A percentile compares a stretch with the other conserved stretches of the same genome.
Evolutionary conservation across 164 flowering plant species (phyloP).

Genomic region (Saururus chinensis): DNA sequence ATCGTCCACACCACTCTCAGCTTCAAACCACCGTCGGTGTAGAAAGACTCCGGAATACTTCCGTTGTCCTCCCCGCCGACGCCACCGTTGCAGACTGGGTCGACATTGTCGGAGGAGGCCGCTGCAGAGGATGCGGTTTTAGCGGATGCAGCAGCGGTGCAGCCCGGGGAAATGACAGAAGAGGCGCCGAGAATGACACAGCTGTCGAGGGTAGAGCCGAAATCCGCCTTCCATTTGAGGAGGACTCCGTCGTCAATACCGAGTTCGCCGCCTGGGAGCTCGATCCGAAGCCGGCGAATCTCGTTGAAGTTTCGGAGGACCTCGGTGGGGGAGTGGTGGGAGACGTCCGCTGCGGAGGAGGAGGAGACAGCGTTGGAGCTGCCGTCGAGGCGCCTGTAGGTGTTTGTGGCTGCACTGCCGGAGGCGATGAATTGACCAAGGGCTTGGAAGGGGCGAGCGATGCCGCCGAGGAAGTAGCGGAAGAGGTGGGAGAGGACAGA

Average conservation of each 20-base stretch:
- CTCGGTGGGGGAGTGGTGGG: slow-evolving; percentile 90
- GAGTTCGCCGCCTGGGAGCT: slow-evolving; percentile 78
- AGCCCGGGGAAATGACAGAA: too few relatives aligned
- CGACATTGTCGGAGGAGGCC: neutral
- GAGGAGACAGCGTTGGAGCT: neutral
- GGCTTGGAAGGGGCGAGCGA: slow-evolving; percentile 66
- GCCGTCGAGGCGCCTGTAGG: too few relatives aligned
- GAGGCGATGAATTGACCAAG: slow-evolving; percentile 48
- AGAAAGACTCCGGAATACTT: slow-evolving; percentile 83
- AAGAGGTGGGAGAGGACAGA: slow-evolving; percentile 23
- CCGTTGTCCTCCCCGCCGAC: slow-evolving; percentile 53
- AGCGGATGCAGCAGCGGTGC: too few relatives aligned
- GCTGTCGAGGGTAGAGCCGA: slow-evolving; percentile 77
- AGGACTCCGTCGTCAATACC: slow-evolving; percentile 87
- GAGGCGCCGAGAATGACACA: slow-evolving; percentile 87
- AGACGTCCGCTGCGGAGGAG: slow-evolving; percentile 28
- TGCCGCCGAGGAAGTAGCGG: slow-evolving; percentile 31
- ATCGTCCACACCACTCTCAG: slow-evolving; percentile 89
- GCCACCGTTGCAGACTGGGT: neutral
- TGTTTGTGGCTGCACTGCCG: too few relatives aligned
- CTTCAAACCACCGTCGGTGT: slow-evolving; percentile 83
- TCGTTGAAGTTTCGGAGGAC: slow-evolving; percentile 75
- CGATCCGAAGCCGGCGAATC: slow-evolving; percentile 61
- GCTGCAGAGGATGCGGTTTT: neutral
- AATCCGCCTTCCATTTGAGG: slow-evolving; percentile 87